Percentiles rank a stretch among this genome's conserved stretches.
phyloP scores from a whole-genome alignment of 2,329 filamentous ascomycete species.

The Alternaria novae-zelandiae region DNA sequence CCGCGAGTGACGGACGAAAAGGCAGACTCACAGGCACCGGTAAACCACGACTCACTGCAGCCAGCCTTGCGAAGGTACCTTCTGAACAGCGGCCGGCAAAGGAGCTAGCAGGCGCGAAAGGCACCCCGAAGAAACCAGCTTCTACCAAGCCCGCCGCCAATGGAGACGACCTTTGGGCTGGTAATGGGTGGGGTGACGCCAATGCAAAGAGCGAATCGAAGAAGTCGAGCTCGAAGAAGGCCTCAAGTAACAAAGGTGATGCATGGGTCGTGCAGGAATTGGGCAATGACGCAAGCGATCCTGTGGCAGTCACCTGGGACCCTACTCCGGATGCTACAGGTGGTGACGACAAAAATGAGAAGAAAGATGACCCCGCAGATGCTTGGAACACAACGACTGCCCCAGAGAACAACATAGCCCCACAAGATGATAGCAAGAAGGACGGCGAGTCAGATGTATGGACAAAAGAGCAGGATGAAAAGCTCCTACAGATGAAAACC shows the following conservation, averaged over 20 bases:
- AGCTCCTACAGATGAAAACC: slow-evolving; percentile 46
- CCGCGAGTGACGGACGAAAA: slow-evolving; percentile 43
- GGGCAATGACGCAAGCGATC: background rate
- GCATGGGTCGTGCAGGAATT: background rate
- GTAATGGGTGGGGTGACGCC: background rate
- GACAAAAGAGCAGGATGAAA: slow-evolving; percentile 51
- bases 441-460: slow-evolving; percentile 22
- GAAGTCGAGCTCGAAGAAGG: slow-evolving; percentile 3
- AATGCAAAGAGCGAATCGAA: background rate
- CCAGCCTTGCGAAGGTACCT: slow-evolving; percentile 20
- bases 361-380: background rate
- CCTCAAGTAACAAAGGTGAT: background rate
- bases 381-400: background rate
- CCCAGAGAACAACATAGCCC: background rate
- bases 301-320: background rate
- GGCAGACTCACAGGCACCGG: slow-evolving; percentile 28
- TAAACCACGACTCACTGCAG: slow-evolving; percentile 20
- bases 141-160: background rate
- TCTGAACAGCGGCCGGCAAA: slow-evolving; percentile 7
- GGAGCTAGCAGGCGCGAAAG: background rate
- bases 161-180: background rate
- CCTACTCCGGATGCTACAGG: background rate
- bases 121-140: slow-evolving; percentile 1
- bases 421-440: background rate
- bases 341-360: background rate